Percentiles rank a stretch among this genome's conserved stretches.
These are phyloP conservation scores for Adenanthera pavonina DNA, from an alignment of 306 rosid species.

Conservation along the genomic window DNA sequence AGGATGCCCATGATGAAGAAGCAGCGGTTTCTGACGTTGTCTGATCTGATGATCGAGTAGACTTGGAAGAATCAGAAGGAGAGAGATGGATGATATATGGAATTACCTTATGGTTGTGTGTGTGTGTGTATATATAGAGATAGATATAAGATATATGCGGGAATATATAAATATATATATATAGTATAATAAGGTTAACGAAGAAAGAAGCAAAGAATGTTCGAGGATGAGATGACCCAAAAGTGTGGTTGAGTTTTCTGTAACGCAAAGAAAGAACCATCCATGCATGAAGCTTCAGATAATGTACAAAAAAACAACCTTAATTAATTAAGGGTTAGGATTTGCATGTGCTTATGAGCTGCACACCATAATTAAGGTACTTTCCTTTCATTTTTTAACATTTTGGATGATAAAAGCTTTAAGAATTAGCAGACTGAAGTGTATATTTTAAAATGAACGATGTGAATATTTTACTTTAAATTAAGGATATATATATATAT, in stretches of 20 bases:
- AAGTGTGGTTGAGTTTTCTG: constrained; percentile 48
- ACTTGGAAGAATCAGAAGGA: background rate
- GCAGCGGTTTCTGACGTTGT: constrained; percentile 22
- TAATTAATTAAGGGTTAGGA: background rate
- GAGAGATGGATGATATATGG: background rate
- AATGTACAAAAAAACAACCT: background rate
- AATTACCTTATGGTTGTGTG: background rate
- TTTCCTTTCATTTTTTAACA: too few species aligned
- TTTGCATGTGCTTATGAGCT: background rate
- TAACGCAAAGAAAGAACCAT: constrained; percentile 43
- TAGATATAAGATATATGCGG: too few species aligned
- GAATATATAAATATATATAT: background rate
- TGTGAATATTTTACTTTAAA: too few species aligned
- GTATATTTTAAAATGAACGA: too few species aligned
- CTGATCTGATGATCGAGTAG: background rate
- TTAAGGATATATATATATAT: too few species aligned
- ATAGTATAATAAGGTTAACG: background rate
- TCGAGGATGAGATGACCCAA: constrained; percentile 33
- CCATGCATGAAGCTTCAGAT: constrained; percentile 3
- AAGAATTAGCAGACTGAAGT: too few species aligned
- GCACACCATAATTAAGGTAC: too few species aligned
- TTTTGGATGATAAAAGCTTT: too few species aligned
- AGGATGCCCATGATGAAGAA: constrained; percentile 70
- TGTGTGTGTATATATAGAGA: background rate
- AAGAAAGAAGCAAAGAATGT: constrained; percentile 59